Evolutionary conservation across 805 yeast species (phyloP).

Genomic region (Ogataea trehalophila): DNA sequence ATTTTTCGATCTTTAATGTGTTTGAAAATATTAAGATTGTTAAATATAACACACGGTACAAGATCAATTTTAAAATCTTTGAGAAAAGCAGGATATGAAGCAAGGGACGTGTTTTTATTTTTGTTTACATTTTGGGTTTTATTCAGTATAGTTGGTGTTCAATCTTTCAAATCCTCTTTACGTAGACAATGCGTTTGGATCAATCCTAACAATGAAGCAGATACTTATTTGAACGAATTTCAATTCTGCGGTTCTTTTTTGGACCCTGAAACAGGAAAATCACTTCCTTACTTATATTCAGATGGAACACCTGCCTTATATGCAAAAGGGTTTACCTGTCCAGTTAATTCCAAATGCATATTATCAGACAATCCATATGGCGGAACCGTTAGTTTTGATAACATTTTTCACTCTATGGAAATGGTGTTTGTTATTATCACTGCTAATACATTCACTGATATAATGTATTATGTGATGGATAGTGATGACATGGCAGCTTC

Average conservation of each 20-base stretch:
- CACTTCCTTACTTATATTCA: constrained; percentile 47
- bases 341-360: constrained; percentile 67
- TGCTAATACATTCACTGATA: constrained; percentile 89
- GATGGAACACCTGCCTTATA: constrained; percentile 40
- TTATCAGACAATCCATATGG: constrained; percentile 64
- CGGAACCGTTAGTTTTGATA: constrained; percentile 76
- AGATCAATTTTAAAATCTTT: constrained; percentile 67
- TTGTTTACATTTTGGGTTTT: constrained; percentile 76
- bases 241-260: constrained; percentile 83
- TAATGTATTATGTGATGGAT: constrained; percentile 85
- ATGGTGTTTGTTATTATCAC: constrained; percentile 83
- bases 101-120: constrained; percentile 68
- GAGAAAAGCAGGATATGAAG: constrained; percentile 68
- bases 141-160: constrained; percentile 83
- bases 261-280: constrained; percentile 33
- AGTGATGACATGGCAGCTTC: constrained; percentile 75
- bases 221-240: constrained; percentile 46
- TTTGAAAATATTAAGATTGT: constrained; percentile 64
- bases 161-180: constrained; percentile 79
- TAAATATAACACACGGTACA: constrained; percentile 69
- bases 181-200: constrained; percentile 86
- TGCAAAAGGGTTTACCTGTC: constrained; percentile 82
- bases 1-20: constrained; percentile 73
- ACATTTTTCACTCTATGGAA: constrained; percentile 76
- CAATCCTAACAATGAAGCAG: constrained; percentile 62